Base-by-base conservation (phyloP, 495 filamentous ascomycete genomes). In the Pyrenopolyporus hunteri region DNA sequence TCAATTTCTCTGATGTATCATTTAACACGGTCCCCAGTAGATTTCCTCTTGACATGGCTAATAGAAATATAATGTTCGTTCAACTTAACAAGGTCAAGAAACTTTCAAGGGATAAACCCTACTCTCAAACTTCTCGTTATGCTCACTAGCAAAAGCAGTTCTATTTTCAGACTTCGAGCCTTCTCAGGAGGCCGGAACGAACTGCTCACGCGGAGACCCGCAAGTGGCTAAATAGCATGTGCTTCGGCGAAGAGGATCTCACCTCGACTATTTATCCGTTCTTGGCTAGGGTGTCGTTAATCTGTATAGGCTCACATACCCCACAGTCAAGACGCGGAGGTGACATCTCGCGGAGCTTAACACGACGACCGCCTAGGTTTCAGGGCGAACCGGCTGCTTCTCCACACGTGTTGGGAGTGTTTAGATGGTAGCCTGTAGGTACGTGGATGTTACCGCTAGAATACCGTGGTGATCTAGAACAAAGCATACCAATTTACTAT, bases 241-340 rank as follows among this genome's bases (percentile, higher is more conserved):
- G 29, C 37, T 14, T 63, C 42, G 63, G 67, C 52, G 63, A 66
- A 67, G 59, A 63, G 66, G 52, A 56, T 60, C 46, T 60, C 43
- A 49, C 49, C 51, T 57, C 29, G 31, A 63, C 31, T 16, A 69
- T 69, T 69, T 69, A 69, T 36, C 67, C 67, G 67, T 39, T 42
- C 67, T 69, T 69, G 67, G 67, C 59, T 37, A 42, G 48, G 37
- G 33, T 6, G 42, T 64, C 61, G 61, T 54, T 55, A 59, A 57
- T 48, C 45, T 60, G 63, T 56, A 54, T 35, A 59, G 43, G 36
- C 44, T 49, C 49, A 37, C 13, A 6, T 56, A 61, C 63, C 57
- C 63, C 57, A 57, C 50, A 66, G 59, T 49, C 56, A 58, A 60
- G 63, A 57, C 8, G 55, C 63, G 67, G 67, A 69, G 63, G 52